Evolutionary conservation across 2,329 filamentous ascomycete species (phyloP).

Genomic region (Neonectria coccinea): DNA sequence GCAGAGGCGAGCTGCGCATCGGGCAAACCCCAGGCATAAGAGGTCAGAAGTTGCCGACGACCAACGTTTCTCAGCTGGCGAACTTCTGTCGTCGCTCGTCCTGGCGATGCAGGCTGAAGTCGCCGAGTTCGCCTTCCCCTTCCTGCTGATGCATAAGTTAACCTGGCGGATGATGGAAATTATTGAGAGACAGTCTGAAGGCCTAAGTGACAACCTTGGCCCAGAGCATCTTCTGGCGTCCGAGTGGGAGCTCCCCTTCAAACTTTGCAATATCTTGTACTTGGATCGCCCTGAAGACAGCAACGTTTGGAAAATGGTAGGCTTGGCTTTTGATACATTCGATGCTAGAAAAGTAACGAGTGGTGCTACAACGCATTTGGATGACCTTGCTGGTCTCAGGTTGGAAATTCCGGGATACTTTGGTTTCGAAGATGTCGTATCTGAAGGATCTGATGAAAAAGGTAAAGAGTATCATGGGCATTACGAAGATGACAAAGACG

Average conservation of each 20-base stretch:
- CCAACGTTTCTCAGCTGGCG: slow-evolving; percentile 27
- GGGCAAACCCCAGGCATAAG: not conserved
- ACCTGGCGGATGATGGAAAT: not conserved
- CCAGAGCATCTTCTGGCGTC: no score
- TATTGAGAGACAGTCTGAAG: not conserved
- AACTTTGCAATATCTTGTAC: slow-evolving; percentile 4
- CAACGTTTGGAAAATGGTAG: not conserved
- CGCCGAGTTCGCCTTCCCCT: slow-evolving; percentile 49
- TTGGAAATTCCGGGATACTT: not conserved
- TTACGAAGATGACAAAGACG: no score
- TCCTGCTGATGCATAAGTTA: not conserved
- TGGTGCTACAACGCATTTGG: not conserved
- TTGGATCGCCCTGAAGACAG: not conserved
- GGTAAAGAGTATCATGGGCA: not conserved
- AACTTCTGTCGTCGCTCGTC: slow-evolving; percentile 49
- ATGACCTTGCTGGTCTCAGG: not conserved
- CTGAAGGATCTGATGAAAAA: not conserved
- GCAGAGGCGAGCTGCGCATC: not conserved
- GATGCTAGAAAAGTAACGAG: not conserved
- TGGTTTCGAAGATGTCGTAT: not conserved
- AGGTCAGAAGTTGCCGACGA: not conserved
- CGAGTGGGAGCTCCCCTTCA: not conserved
- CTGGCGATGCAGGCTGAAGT: slow-evolving; percentile 52
- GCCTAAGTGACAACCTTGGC: no score
- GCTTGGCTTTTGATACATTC: not conserved